Percentiles rank a stretch among this genome's conserved stretches.
These are phyloP conservation scores for Linnemannia exigua DNA, from an alignment of 192 early-diverging fungal species.

Conservation along the genomic window DNA sequence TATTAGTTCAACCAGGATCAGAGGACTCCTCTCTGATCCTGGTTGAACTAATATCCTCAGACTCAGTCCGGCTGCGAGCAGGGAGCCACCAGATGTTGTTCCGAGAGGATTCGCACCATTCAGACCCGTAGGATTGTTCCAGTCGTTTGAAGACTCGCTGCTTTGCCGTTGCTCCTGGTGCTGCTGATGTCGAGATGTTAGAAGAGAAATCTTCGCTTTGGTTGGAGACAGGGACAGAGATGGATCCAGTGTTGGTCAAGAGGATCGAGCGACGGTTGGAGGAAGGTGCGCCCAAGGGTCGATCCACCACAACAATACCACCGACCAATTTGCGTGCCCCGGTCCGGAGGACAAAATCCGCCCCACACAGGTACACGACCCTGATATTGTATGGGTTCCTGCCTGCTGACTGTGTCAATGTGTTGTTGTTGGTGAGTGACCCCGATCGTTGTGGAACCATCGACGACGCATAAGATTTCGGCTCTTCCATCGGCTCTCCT, in stretches of 20 bases:
- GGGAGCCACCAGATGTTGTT: constrained; percentile 56
- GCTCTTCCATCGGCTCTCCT: neutral
- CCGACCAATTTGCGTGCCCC: constrained; percentile 46
- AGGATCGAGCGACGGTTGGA: constrained; percentile 45
- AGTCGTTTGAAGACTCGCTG: constrained; percentile 38
- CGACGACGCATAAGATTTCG: constrained; percentile 14
- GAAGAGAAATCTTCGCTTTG: constrained; percentile 10
- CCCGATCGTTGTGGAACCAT: constrained; percentile 52
- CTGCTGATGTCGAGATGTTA: neutral
- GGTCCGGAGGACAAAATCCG: constrained; percentile 54
- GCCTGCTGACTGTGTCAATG: constrained; percentile 8
- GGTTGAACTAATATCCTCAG: constrained; percentile 51
- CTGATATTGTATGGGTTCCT: constrained; percentile 55
- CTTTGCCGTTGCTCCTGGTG: neutral
- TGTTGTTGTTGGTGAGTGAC: constrained; percentile 28
- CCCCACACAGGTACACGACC: constrained; percentile 59
- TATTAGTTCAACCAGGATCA: too few species aligned
- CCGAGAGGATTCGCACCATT: constrained; percentile 41
- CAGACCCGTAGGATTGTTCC: constrained; percentile 39
- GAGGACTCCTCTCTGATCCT: constrained; percentile 38
- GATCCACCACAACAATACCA: constrained; percentile 49
- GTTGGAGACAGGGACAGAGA: constrained; percentile 38
- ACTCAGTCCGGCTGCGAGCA: constrained; percentile 34
- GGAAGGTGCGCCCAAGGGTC: constrained; percentile 41
- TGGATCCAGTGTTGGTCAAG: constrained; percentile 28